A percentile compares a stretch with the other conserved stretches of the same genome.
These are phyloP conservation scores for Mrakia frigida DNA, from an alignment of 768 basidiomycete genomes.

Conservation along the genomic window DNA sequence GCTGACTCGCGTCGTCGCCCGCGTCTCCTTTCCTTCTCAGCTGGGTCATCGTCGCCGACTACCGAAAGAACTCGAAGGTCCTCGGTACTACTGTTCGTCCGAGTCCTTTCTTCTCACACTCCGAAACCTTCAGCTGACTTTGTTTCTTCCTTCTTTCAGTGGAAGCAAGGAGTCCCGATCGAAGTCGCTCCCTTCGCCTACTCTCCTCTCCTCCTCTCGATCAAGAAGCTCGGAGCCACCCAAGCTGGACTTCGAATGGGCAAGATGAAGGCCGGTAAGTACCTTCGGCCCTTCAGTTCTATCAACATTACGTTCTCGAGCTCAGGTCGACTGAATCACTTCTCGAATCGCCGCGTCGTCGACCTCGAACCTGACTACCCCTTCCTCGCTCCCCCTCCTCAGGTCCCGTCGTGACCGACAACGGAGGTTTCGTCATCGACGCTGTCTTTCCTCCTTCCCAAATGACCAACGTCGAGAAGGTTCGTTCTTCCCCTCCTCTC, in stretches of 20 bases:
- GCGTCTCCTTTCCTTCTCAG: slow-evolving; percentile 44
- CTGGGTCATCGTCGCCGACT: slow-evolving; percentile 89
- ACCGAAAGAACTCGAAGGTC: slow-evolving; percentile 79
- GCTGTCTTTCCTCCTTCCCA: slow-evolving; percentile 73
- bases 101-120: slow-evolving; percentile 5
- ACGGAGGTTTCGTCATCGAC: slow-evolving; percentile 96
- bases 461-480: slow-evolving; percentile 62
- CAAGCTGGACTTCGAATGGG: slow-evolving; percentile 81
- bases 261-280: slow-evolving; percentile 49
- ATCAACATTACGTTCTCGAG: background rate
- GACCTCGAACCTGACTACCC: background rate
- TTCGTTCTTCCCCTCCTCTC: slow-evolving; percentile 41
- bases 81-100: slow-evolving; percentile 73
- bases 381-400: background rate
- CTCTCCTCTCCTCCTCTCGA: slow-evolving; percentile 46
- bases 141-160: slow-evolving; percentile 50
- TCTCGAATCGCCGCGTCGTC: background rate
- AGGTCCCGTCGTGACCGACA: slow-evolving; percentile 89
- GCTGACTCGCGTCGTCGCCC: background rate
- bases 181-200: slow-evolving; percentile 98
- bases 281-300: background rate
- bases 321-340: too few relatives aligned
- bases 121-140: background rate
- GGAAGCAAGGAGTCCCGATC: slow-evolving; percentile 80
- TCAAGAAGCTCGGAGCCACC: slow-evolving; percentile 43